A percentile compares a stretch with the other conserved stretches of the same genome.
Conservation (phyloP, 306 rosid species). For the Dicorynia guianensis region DNA sequence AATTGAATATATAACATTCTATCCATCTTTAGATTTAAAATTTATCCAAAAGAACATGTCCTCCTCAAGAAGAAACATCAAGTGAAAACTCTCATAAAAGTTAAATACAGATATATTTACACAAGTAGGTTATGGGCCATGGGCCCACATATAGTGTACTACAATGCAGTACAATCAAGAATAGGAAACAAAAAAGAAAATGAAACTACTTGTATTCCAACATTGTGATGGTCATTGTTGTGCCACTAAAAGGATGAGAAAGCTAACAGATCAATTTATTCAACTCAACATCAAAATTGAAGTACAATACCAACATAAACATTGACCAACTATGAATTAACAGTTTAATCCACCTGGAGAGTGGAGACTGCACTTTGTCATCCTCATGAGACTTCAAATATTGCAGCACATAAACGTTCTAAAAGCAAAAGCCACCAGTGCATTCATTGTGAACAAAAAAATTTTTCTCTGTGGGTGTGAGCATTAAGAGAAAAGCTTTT, state of each 20-base stretch:
- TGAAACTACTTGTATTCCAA: too few species aligned
- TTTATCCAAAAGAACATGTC: not conserved
- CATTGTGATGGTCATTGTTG: not conserved
- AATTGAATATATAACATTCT: not conserved
- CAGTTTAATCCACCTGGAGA: too few species aligned
- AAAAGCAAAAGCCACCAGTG: not conserved
- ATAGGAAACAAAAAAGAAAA: too few species aligned
- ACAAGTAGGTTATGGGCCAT: too few species aligned
- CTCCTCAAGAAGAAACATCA: not conserved
- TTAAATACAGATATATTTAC: too few species aligned
- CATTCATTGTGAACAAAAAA: not conserved
- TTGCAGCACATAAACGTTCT: not conserved
- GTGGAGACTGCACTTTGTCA: too few species aligned
- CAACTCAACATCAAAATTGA: too few species aligned
- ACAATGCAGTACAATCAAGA: too few species aligned
- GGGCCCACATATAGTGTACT: too few species aligned
- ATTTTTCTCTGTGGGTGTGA: not conserved
- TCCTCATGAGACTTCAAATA: too few species aligned
- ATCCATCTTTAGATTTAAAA: not conserved
- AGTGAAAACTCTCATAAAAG: not conserved
- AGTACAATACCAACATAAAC: too few species aligned
- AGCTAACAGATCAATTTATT: not conserved
- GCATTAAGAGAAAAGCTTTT: not conserved
- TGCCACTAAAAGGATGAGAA: not conserved
- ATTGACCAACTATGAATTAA: too few species aligned